Evolutionary conservation across 1,284 basidiomycete genomes (phyloP).

Genomic region (Moesziomyces sp.): DNA sequence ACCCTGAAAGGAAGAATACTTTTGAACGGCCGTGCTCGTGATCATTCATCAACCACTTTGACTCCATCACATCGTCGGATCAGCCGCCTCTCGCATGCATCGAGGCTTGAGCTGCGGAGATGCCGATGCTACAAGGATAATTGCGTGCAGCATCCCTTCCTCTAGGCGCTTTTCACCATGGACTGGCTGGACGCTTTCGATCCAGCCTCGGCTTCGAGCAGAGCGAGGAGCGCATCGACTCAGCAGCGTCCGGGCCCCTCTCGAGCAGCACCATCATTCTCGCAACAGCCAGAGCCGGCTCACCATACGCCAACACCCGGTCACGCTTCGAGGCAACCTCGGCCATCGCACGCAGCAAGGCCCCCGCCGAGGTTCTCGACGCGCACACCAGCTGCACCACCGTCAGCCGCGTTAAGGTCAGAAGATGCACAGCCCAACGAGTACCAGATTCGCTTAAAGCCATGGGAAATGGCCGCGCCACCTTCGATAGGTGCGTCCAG

Average conservation of each 20-base stretch:
- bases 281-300: background rate
- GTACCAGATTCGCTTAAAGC: slow-evolving; percentile 14
- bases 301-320: too few relatives aligned
- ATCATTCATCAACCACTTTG: too few relatives aligned
- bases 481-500: slow-evolving; percentile 24
- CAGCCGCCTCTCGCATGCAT: too few relatives aligned
- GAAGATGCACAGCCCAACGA: slow-evolving; percentile 50
- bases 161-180: slow-evolving; percentile 7
- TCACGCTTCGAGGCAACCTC: background rate
- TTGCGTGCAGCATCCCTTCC: too few relatives aligned
- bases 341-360: background rate
- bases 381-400: slow-evolving; percentile 22
- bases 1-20: too few relatives aligned
- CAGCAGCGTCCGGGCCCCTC: background rate
- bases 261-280: background rate
- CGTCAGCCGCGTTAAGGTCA: slow-evolving; percentile 22
- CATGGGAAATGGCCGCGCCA: slow-evolving; percentile 43
- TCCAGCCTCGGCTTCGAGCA: slow-evolving; percentile 23
- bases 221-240: slow-evolving; percentile 4
- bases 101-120: too few relatives aligned
- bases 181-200: slow-evolving; percentile 45
- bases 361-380: background rate
- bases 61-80: too few relatives aligned
- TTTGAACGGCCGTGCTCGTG: too few relatives aligned
- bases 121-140: too few relatives aligned